Conservation (phyloP, 805 yeast genomes). For the Candida rishiriensis region DNA sequence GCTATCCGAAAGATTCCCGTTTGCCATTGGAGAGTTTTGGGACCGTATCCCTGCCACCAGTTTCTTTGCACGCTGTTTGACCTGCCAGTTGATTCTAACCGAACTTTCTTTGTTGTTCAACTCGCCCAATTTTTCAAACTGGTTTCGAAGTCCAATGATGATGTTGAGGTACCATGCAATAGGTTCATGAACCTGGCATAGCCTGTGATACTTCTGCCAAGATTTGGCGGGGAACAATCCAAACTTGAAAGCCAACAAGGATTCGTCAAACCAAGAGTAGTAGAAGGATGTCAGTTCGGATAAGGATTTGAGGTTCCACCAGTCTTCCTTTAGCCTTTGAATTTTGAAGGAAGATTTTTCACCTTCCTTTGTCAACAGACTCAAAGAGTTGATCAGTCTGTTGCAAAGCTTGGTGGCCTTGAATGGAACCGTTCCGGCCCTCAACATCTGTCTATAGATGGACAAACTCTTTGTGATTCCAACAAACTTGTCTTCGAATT, state of each 20-base stretch:
- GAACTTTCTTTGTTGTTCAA: constrained; percentile 47
- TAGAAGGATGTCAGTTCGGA: constrained; percentile 53
- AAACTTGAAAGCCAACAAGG: constrained; percentile 50
- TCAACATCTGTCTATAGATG: constrained; percentile 59
- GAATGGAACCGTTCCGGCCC: constrained; percentile 70
- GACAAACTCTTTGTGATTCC: constrained; percentile 46
- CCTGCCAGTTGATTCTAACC: constrained; percentile 54
- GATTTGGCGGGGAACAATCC: constrained; percentile 38
- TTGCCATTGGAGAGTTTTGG: constrained; percentile 16
- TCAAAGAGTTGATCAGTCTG: constrained; percentile 27
- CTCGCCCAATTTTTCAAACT: constrained; percentile 39
- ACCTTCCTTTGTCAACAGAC: constrained; percentile 9
- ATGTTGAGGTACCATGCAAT: constrained; percentile 69
- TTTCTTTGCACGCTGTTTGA: constrained; percentile 47
- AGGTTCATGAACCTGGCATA: constrained; percentile 55
- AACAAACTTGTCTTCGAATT: constrained; percentile 36
- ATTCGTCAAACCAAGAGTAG: constrained; percentile 64
- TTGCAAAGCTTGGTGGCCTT: constrained; percentile 36
- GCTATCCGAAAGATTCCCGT: too few species aligned
- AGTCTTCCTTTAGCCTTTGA: constrained; percentile 23
- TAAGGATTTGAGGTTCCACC: constrained; percentile 42
- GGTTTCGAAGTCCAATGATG: constrained; percentile 49
- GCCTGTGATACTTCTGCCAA: constrained; percentile 24
- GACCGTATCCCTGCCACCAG: constrained; percentile 17
- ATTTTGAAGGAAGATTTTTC: constrained; percentile 14